phyloP scores from a whole-genome alignment of 495 filamentous ascomycete genomes.

The Barbatosphaeria neglecta region DNA sequence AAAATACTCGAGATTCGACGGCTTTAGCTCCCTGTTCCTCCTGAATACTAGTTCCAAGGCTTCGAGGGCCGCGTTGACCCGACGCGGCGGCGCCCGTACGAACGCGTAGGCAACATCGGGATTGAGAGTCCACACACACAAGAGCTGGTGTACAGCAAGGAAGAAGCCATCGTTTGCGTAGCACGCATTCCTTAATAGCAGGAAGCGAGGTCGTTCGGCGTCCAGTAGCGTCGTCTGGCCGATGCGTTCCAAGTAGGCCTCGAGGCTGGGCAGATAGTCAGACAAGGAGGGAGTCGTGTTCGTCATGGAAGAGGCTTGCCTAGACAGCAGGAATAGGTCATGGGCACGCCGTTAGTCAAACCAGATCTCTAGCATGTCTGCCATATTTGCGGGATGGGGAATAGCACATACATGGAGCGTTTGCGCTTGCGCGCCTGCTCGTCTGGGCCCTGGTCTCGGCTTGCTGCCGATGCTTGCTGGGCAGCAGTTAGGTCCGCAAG shows the following conservation, averaged over 20 bases:
- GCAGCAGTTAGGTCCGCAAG: no score
- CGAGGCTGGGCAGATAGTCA: constrained; percentile 6
- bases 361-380: no score
- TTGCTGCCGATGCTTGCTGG: no score
- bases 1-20: constrained; percentile 38
- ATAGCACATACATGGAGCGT: no score
- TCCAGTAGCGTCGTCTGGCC: not conserved
- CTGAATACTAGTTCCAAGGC: constrained; percentile 26
- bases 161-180: constrained; percentile 46
- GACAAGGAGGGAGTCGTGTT: not conserved
- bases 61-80: constrained; percentile 23
- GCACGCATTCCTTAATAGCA: constrained; percentile 48
- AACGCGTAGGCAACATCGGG: constrained; percentile 1
- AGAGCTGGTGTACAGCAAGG: constrained; percentile 56
- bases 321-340: no score
- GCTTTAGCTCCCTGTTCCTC: constrained; percentile 22
- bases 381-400: no score
- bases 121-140: constrained; percentile 36
- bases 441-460: no score
- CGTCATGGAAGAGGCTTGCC: no score
- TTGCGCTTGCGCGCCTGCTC: no score
- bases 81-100: not conserved
- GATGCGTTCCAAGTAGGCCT: constrained; percentile 4
- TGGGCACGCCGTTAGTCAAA: no score
- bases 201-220: constrained; percentile 41